phyloP scores from a whole-genome alignment of 2,329 filamentous ascomycete species.

The Colletotrichum simmondsii region DNA sequence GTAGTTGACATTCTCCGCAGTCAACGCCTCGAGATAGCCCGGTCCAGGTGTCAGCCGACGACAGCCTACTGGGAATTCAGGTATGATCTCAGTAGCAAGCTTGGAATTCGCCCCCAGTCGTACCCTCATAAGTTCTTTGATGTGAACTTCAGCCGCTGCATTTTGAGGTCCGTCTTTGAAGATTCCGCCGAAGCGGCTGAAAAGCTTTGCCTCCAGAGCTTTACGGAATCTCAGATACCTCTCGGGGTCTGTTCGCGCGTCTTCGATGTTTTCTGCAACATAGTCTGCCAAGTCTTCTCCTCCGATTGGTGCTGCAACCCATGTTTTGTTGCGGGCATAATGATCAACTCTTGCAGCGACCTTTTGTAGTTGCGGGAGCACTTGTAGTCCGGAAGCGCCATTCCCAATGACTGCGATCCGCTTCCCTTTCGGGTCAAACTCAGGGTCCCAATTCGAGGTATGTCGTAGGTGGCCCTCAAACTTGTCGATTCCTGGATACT shows the following conservation, averaged over 20 bases:
- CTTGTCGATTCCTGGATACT: slow-evolving; percentile 62
- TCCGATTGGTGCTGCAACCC: slow-evolving; percentile 73
- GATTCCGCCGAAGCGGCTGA: neutral
- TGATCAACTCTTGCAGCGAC: slow-evolving; percentile 65
- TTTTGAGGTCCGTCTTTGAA: neutral
- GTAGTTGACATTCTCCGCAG: neutral
- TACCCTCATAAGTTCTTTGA: neutral
- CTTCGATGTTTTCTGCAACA: slow-evolving; percentile 59
- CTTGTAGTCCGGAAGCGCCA: slow-evolving; percentile 69
- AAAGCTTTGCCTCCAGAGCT: slow-evolving; percentile 60
- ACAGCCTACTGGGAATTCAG: neutral
- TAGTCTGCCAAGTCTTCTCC: slow-evolving; percentile 65
- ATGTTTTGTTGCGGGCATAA: slow-evolving; percentile 73
- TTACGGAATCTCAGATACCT: slow-evolving; percentile 71
- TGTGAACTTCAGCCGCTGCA: neutral
- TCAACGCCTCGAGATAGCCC: neutral
- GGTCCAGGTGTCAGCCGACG: neutral
- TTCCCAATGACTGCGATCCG: slow-evolving; percentile 70
- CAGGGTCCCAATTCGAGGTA: slow-evolving; percentile 68
- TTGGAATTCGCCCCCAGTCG: neutral
- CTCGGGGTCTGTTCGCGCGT: slow-evolving; percentile 68
- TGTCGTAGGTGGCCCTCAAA: slow-evolving; percentile 69
- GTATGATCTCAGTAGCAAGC: neutral
- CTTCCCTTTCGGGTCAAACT: slow-evolving; percentile 60
- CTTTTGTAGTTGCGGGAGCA: slow-evolving; percentile 63